These are phyloP conservation scores for Ceratopteris richardii DNA, from an alignment of 75 land plant genomes.

Conservation along the genomic window DNA sequence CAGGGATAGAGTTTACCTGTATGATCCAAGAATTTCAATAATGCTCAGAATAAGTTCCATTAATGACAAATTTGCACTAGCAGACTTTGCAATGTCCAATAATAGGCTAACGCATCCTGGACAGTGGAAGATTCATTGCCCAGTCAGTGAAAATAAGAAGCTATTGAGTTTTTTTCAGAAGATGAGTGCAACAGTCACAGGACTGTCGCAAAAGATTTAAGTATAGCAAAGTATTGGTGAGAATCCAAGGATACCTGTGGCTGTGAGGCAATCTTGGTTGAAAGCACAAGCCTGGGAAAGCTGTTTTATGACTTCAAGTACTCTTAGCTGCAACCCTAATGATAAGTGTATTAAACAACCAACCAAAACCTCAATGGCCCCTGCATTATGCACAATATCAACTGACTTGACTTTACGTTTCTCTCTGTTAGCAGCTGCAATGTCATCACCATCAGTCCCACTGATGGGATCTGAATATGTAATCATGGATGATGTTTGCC, in stretches of 20 bases:
- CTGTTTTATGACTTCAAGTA: constrained; percentile 57
- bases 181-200: too few species aligned
- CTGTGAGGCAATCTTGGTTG: constrained; percentile 83
- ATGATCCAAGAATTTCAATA: constrained; percentile 86
- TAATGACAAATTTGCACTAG: constrained; percentile 54
- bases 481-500: neutral
- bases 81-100: constrained; percentile 66
- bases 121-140: too few species aligned
- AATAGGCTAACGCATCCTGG: constrained; percentile 88
- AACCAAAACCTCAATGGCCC: neutral
- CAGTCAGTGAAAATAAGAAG: too few species aligned
- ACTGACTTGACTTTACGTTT: too few species aligned
- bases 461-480: neutral
- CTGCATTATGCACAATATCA: neutral
- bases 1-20: constrained; percentile 54
- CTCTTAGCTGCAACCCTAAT: constrained; percentile 75
- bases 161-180: too few species aligned
- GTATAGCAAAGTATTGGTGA: neutral
- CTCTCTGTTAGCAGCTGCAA: too few species aligned
- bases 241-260: constrained; percentile 46
- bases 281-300: constrained; percentile 61
- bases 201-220: too few species aligned
- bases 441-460: neutral
- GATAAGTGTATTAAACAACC: constrained; percentile 57
- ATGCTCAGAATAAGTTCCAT: constrained; percentile 51